These are phyloP conservation scores for Paramecium tetraurelia DNA, from an alignment of 73 alveolate species.

Conservation along the genomic window DNA sequence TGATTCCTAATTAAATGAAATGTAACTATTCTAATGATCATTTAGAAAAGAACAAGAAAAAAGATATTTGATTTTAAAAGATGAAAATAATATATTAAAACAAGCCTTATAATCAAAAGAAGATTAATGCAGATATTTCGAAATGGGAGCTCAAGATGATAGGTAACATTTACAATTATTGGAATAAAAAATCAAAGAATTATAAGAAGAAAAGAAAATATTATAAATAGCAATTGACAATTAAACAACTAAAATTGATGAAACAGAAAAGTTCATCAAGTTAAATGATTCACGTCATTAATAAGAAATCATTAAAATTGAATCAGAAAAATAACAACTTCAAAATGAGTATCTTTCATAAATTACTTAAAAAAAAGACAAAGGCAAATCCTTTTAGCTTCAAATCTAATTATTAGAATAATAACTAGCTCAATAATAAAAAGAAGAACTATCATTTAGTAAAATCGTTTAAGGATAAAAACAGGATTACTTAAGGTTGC, in stretches of 20 bases:
- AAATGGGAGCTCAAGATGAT: background rate
- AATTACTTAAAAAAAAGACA: background rate
- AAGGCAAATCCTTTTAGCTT: background rate
- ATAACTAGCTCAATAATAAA: background rate
- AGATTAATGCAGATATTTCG: background rate
- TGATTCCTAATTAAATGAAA: background rate
- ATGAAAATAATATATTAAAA: conserved; percentile 5
- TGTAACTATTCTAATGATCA: background rate
- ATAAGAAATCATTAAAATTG: background rate
- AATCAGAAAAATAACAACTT: background rate
- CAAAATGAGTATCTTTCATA: background rate
- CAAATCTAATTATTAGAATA: background rate
- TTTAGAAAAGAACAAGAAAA: conserved; percentile 21
- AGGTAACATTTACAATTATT: background rate
- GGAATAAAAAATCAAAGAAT: background rate
- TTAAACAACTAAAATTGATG: background rate
- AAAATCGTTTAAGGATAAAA: background rate
- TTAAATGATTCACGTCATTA: background rate
- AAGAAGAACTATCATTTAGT: background rate
- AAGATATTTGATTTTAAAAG: background rate
- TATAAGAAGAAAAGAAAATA: conserved; percentile 13
- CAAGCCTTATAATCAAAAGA: background rate
- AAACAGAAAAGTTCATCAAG: background rate
- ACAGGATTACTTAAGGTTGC: background rate
- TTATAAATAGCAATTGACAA: conserved; percentile 9